Evolutionary conservation across 2,329 filamentous ascomycete genomes (phyloP).

Genomic region (Lachnellula hyalina): DNA sequence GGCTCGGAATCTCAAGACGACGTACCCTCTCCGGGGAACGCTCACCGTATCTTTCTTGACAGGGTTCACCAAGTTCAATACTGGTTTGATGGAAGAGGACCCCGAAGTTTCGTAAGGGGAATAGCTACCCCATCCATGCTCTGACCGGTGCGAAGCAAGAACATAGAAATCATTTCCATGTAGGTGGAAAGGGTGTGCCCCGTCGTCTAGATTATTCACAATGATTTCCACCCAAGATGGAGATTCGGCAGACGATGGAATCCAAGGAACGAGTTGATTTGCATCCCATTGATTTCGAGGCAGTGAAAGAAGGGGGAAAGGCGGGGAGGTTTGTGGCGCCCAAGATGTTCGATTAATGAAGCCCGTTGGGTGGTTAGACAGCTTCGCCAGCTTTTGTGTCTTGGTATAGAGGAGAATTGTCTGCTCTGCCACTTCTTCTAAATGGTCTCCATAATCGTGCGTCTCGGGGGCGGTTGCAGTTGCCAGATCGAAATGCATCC

Average conservation of each 20-base stretch:
- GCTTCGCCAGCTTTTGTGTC: slow-evolving; percentile 38
- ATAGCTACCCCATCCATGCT: slow-evolving; percentile 17
- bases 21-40: slow-evolving; percentile 32
- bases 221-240: slow-evolving; percentile 41
- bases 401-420: slow-evolving; percentile 42
- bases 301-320: slow-evolving; percentile 33
- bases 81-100: slow-evolving; percentile 16
- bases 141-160: slow-evolving; percentile 13
- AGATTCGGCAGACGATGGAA: slow-evolving; percentile 19
- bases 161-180: slow-evolving; percentile 50
- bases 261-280: slow-evolving; percentile 36
- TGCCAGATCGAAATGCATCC: slow-evolving; percentile 21
- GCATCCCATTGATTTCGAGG: slow-evolving; percentile 36
- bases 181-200: slow-evolving; percentile 47
- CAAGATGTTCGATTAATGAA: slow-evolving; percentile 45
- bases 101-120: slow-evolving; percentile 8
- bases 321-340: slow-evolving; percentile 31
- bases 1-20: slow-evolving; percentile 41
- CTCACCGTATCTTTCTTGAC: slow-evolving; percentile 45
- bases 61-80: slow-evolving; percentile 36
- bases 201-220: slow-evolving; percentile 44
- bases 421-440: slow-evolving; percentile 27
- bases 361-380: slow-evolving; percentile 39
- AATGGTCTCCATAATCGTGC: neutral
- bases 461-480: neutral